phyloP scores from a whole-genome alignment of 83 land plant genomes.

The Diphasiastrum complanatum region DNA sequence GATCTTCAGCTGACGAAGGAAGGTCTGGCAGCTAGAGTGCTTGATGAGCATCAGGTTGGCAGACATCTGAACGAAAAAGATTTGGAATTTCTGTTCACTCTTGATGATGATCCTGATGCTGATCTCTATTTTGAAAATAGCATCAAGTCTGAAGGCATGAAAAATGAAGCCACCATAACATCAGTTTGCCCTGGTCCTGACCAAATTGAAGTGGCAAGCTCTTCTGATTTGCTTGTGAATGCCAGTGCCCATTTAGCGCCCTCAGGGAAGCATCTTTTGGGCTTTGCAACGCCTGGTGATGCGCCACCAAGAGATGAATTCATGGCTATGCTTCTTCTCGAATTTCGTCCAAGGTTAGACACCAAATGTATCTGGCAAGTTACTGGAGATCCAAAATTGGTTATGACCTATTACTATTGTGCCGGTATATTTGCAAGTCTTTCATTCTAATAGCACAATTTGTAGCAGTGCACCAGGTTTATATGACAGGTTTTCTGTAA shows the following conservation, averaged over 20 bases:
- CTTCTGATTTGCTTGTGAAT: no score
- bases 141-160: no score
- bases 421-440: not conserved
- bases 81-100: slow-evolving; percentile 64
- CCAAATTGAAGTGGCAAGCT: not conserved
- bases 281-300: slow-evolving; percentile 12
- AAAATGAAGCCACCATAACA: no score
- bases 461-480: not conserved
- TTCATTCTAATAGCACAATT: not conserved
- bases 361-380: not conserved
- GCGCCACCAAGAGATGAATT: slow-evolving; percentile 38
- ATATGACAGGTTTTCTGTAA: not conserved
- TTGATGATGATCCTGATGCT: slow-evolving; percentile 63
- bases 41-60: slow-evolving; percentile 79
- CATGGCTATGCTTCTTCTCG: slow-evolving; percentile 35
- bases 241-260: no score
- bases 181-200: not conserved
- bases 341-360: slow-evolving; percentile 33
- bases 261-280: not conserved
- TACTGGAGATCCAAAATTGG: not conserved
- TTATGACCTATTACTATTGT: slow-evolving; percentile 9
- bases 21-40: slow-evolving; percentile 93
- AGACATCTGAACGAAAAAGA: slow-evolving; percentile 83
- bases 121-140: no score
- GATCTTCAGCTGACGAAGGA: slow-evolving; percentile 76